Evolutionary conservation across 2,329 filamentous ascomycete genomes (phyloP).

Genomic region (Penicillium sp.): DNA sequence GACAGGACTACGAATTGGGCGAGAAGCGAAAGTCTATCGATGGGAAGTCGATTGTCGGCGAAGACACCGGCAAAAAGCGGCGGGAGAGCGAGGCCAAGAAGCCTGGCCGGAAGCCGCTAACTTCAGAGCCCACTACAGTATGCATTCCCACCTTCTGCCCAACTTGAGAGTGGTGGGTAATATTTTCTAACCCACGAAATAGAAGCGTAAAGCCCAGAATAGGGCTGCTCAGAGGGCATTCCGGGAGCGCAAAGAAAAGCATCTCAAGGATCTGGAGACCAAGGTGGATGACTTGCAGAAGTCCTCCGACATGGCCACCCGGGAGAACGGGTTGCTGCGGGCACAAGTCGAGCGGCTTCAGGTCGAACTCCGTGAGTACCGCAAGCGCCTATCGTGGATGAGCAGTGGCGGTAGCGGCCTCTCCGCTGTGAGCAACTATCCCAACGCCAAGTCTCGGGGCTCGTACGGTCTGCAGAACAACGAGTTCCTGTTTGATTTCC

Average conservation of each 20-base stretch:
- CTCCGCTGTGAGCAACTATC: slow-evolving; percentile 48
- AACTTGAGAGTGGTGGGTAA: not conserved
- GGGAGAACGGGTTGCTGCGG: slow-evolving; percentile 78
- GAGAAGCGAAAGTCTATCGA: slow-evolving; percentile 56
- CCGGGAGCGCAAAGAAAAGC: slow-evolving; percentile 90
- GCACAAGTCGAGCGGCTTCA: slow-evolving; percentile 86
- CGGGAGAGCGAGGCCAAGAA: slow-evolving; percentile 87
- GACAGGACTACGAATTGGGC: slow-evolving; percentile 50
- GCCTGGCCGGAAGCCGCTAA: slow-evolving; percentile 90
- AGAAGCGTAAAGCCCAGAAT: slow-evolving; percentile 78
- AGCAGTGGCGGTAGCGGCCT: slow-evolving; percentile 42
- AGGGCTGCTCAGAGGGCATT: slow-evolving; percentile 88
- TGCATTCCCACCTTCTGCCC: slow-evolving; percentile 39
- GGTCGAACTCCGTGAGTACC: slow-evolving; percentile 79
- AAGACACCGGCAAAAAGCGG: slow-evolving; percentile 61
- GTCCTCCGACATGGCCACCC: slow-evolving; percentile 71
- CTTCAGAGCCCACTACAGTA: slow-evolving; percentile 92
- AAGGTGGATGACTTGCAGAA: slow-evolving; percentile 67
- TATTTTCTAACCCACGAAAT: slow-evolving; percentile 20
- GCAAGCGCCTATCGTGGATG: slow-evolving; percentile 70
- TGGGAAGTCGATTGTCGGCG: slow-evolving; percentile 54
- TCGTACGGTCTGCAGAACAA: slow-evolving; percentile 62
- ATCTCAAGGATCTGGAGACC: slow-evolving; percentile 47
- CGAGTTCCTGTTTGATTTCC: slow-evolving; percentile 93
- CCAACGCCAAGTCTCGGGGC: slow-evolving; percentile 43